Evolutionary conservation across 2,329 filamentous ascomycete species (phyloP), one percentile per base, ranked within the genome.

Genomic region (Amylocarpus encephaloides): DNA sequence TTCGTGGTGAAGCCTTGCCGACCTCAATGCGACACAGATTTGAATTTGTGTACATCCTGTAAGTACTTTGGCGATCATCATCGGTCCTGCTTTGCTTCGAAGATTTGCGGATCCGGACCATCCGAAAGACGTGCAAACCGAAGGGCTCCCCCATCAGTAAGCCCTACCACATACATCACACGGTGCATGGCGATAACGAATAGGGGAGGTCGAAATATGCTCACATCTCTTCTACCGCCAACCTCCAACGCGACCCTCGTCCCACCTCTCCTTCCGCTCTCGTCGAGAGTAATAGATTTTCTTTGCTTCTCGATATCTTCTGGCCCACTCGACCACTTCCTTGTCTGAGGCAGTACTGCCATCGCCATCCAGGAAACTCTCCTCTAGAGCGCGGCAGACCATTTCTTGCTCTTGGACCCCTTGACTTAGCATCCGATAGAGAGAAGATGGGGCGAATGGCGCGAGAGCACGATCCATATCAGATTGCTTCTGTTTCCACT

Each of bases 191-290:
- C 22, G 34, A 40, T 29, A 32, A 46, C 22, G 22, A 46, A 36
- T 19, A 30, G 15, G 19, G 16, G 29, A n/a, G 18, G 15, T 36
- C 33, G 36, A 39, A 41, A 22, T 38, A 18, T 22, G 10, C 26
- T 18, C 9, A 39, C 11, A 32, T 34, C 16, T 38, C 30, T 26
- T 36, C 81, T 73, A 92, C 63, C 92, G 80, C 93, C 93, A 97
- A 1, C 93, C 93, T 10, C 92, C 92, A 32, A 97, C 92, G 59
- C 92, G 77, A 19, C 92, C 90, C 70, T 97, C 92, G 66, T 97
- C 93, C 93, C 93, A 97, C 61, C 93, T 78, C 62, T 90, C 86
- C 68, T 91, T 95, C 58, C 88, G 80, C 72, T 97, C 93, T 64
- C 85, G 82, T 51, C 93, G 77, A 48, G 91, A 73, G 64, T 93